These are phyloP conservation scores for Backusella circina DNA, from an alignment of 192 early-diverging fungal species.

Conservation along the genomic window DNA sequence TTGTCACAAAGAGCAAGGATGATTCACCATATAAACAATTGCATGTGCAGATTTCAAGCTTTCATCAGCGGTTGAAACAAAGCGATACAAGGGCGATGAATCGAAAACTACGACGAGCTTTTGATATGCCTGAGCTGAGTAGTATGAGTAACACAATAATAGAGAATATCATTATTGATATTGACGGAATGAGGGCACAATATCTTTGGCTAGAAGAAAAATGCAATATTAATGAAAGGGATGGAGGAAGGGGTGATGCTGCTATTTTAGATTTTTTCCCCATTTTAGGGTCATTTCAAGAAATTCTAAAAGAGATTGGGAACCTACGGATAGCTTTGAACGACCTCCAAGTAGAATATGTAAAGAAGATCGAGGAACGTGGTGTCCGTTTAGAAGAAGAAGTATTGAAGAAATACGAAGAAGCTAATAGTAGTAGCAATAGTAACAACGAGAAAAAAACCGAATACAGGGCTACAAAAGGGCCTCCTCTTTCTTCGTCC, in stretches of 20 bases:
- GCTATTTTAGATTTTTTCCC: constrained; percentile 42
- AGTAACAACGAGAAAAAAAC: neutral
- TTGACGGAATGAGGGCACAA: constrained; percentile 37
- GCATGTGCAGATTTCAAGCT: neutral
- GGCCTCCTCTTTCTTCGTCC: neutral
- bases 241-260: neutral
- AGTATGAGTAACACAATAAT: constrained; percentile 56
- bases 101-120: constrained; percentile 43
- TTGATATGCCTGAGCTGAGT: constrained; percentile 54
- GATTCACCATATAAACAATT: neutral
- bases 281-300: constrained; percentile 40
- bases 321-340: constrained; percentile 51
- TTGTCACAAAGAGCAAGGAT: neutral
- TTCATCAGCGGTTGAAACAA: constrained; percentile 26
- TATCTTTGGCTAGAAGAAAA: constrained; percentile 47
- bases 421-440: neutral
- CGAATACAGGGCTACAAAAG: neutral
- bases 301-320: constrained; percentile 49
- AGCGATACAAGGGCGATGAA: constrained; percentile 56
- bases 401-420: neutral
- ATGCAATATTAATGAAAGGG: neutral
- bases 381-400: constrained; percentile 11
- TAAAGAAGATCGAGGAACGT: constrained; percentile 48
- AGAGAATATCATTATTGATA: constrained; percentile 51
- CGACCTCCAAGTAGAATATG: constrained; percentile 55